Base-by-base conservation (phyloP, 345 rosid species). In the Syzygium grande region DNA sequence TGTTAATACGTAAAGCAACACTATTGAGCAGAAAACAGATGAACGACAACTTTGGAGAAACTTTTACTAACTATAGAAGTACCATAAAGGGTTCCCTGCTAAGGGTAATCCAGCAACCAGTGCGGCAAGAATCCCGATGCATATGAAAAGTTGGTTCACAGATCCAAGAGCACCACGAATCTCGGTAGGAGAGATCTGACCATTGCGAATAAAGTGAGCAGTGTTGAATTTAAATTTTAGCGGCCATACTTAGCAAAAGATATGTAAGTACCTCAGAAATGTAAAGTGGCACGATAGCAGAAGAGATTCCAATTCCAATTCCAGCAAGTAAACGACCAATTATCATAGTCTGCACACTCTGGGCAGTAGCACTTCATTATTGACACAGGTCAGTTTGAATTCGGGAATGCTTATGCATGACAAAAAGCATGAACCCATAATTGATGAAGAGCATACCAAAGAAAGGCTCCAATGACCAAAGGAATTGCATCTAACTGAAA, bases 111-210 rank as follows among this genome's bases (percentile, higher is more conserved):
- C 99, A 90, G 97, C 99, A 58, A 98, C 97, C 93, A 98, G 90
- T 43, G 99, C 99, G 43, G 95, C 97, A 86, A 97, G 98, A 89
- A 97, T 98, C 84, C 99, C 99, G 43, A 98, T 90, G 89, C 99
- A 98, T 89, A 98, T 98, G 88, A 94, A 98, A 89, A 98, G 97
- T 91, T 98, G 99, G 90, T 98, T 98, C 89, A 97, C 95, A 68
- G 99, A 97, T 87, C 99, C 99, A 68, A 98, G 96, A 29, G 98
- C 95, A 89, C 99, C 99, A 27, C 99, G 99, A 87, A 95, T 95
- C 93, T 98, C 99, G 51, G 99, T 97, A 78, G 99, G 99, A 65
- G 99, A 98, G 89, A 98, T 97, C 99, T 98, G 91, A 88, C 58
- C n/a, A 90, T 89, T 51, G 85, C 84, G 56, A 88, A 68, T 43